Percentiles rank a stretch among this genome's conserved stretches.
Evolutionary conservation across 805 yeast genomes (phyloP).

Genomic region (Ogataea methylovora): DNA sequence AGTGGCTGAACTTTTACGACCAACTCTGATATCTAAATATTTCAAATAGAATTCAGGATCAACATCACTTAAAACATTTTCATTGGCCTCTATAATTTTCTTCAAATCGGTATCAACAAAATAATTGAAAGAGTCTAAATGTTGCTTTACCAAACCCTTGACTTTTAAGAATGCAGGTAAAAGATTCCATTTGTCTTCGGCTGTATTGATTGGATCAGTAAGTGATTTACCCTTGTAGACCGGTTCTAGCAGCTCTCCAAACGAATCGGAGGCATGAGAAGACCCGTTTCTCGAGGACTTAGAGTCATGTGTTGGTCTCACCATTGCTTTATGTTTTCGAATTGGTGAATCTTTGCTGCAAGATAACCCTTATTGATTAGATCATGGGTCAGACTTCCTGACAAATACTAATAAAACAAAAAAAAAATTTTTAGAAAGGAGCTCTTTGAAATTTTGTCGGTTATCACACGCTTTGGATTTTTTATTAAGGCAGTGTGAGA

Average conservation of each 20-base stretch:
- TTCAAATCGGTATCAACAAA: constrained; percentile 90
- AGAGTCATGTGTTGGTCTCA: too few species aligned
- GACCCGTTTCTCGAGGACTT: constrained; percentile 2
- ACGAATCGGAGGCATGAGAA: constrained; percentile 34
- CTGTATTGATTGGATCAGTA: constrained; percentile 83
- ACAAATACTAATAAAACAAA: too few species aligned
- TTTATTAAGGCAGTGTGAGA: too few species aligned
- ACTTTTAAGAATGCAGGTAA: constrained; percentile 94
- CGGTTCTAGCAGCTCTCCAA: constrained; percentile 72
- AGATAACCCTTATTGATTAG: too few species aligned
- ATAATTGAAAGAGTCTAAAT: constrained; percentile 95
- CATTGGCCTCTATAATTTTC: constrained; percentile 88
- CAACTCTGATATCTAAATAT: constrained; percentile 89
- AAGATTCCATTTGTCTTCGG: constrained; percentile 94
- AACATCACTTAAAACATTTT: constrained; percentile 82
- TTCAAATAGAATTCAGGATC: constrained; percentile 95
- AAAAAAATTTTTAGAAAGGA: too few species aligned
- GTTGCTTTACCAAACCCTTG: constrained; percentile 95
- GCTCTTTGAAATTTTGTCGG: too few species aligned
- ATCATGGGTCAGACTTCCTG: too few species aligned
- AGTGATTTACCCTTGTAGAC: constrained; percentile 78
- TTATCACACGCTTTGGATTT: too few species aligned
- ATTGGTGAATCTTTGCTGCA: too few species aligned
- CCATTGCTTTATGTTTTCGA: too few species aligned
- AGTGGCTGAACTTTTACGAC: constrained; percentile 55